Evolutionary conservation across 169 alveolate genomes (phyloP).

Genomic region (Fabrea salina): DNA sequence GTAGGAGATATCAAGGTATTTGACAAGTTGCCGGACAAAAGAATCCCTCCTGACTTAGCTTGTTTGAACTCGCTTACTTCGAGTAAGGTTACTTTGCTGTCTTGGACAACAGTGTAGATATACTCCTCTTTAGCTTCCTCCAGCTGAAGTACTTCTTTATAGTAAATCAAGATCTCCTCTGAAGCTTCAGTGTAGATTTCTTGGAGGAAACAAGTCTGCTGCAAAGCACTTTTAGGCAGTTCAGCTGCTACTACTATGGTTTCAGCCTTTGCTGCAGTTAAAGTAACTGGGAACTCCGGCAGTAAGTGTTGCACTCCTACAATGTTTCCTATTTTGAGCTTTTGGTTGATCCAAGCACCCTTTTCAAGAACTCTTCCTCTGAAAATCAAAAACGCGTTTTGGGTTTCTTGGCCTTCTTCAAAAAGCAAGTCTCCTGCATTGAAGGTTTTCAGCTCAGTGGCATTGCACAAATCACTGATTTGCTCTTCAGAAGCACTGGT

Average conservation of each 20-base stretch:
- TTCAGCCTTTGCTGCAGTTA: neutral
- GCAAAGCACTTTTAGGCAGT: neutral
- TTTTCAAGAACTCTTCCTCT: constrained; percentile 23
- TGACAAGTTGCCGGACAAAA: constrained; percentile 5
- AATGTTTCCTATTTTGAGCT: constrained; percentile 13
- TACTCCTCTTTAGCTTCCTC: neutral
- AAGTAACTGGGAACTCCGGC: neutral
- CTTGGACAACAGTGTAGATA: neutral
- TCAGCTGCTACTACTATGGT: constrained; percentile 14
- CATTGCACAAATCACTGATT: neutral
- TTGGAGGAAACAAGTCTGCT: neutral
- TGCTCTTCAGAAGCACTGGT: neutral
- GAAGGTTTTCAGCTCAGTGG: neutral
- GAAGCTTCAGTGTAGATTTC: constrained; percentile 32
- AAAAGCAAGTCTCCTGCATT: neutral
- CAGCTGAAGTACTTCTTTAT: neutral
- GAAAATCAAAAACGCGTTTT: constrained; percentile 9
- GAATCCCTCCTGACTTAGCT: constrained; percentile 16
- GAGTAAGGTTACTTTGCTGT: neutral
- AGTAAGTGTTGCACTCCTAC: constrained; percentile 24
- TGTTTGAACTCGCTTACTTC: neutral
- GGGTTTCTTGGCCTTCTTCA: constrained; percentile 8
- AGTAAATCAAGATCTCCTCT: neutral
- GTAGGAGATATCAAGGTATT: no score
- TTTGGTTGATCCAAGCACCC: constrained; percentile 19